Percentiles rank a stretch among this genome's conserved stretches.
These are phyloP conservation scores for Zelonia costaricensis DNA, from an alignment of 208 protist species.

Conservation along the genomic window DNA sequence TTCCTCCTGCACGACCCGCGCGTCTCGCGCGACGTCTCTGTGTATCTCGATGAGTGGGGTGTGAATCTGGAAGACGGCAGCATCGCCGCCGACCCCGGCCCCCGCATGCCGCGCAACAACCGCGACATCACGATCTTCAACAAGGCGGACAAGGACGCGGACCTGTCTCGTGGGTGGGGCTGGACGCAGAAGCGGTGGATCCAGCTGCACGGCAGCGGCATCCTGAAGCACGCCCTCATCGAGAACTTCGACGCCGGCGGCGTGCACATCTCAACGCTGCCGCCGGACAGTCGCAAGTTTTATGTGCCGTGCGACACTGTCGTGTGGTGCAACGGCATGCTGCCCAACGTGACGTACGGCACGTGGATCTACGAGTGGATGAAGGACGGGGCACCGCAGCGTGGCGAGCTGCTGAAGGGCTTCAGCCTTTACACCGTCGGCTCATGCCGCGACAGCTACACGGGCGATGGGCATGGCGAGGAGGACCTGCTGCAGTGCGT, in stretches of 20 bases:
- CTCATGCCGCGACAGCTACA: constrained; percentile 76
- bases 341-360: constrained; percentile 78
- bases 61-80: constrained; percentile 74
- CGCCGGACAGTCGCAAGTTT: constrained; percentile 46
- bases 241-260: constrained; percentile 68
- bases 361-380: constrained; percentile 90
- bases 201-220: constrained; percentile 58
- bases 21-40: constrained; percentile 65
- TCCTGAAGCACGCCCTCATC: constrained; percentile 67
- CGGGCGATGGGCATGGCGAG: constrained; percentile 78
- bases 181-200: constrained; percentile 90
- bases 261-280: constrained; percentile 65
- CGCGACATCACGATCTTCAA: constrained; percentile 82
- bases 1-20: constrained; percentile 84
- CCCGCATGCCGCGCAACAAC: constrained; percentile 67
- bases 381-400: constrained; percentile 75
- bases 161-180: constrained; percentile 75
- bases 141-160: constrained; percentile 75
- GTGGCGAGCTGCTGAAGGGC: constrained; percentile 75
- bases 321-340: constrained; percentile 82
- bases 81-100: constrained; percentile 22
- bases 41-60: constrained; percentile 84
- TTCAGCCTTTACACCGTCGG: constrained; percentile 83
- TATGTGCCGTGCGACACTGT: constrained; percentile 83
- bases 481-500: constrained; percentile 83